A percentile compares a stretch with the other conserved stretches of the same genome.
These are phyloP conservation scores for Ascochyta pisi DNA, from an alignment of 2,329 filamentous ascomycete species.

Conservation along the genomic window DNA sequence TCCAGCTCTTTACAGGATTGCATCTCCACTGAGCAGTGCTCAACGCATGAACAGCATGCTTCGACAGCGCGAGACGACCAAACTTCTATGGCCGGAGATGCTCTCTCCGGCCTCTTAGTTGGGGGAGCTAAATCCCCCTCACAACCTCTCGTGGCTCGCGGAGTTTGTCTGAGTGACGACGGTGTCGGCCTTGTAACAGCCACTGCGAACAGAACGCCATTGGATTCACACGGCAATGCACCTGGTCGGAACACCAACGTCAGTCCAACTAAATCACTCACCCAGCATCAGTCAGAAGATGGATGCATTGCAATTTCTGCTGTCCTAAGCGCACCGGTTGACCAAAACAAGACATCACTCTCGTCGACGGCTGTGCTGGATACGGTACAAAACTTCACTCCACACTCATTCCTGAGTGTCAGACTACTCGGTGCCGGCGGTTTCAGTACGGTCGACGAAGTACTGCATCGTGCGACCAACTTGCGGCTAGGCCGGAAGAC, in stretches of 20 bases:
- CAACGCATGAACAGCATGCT: slow-evolving; percentile 20
- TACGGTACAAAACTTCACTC: slow-evolving; percentile 14
- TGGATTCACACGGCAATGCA: not conserved
- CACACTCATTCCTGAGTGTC: slow-evolving; percentile 44
- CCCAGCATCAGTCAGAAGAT: not conserved
- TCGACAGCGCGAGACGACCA: slow-evolving; percentile 33
- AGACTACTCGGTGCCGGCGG: slow-evolving; percentile 46
- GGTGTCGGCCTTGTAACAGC: slow-evolving; percentile 10
- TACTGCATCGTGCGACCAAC: slow-evolving; percentile 44
- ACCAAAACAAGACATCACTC: not conserved
- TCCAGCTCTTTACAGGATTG: slow-evolving; percentile 14
- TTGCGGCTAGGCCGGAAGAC: slow-evolving; percentile 46
- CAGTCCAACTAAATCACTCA: slow-evolving; percentile 2
- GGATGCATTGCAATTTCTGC: not conserved
- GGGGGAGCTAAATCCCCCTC: slow-evolving; percentile 8
- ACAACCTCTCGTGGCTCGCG: slow-evolving; percentile 20
- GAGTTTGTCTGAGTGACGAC: slow-evolving; percentile 13
- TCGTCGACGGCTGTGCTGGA: slow-evolving; percentile 10
- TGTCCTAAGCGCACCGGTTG: not conserved
- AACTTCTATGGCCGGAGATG: slow-evolving; percentile 44
- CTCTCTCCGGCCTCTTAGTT: slow-evolving; percentile 33
- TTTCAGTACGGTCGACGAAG: slow-evolving; percentile 49
- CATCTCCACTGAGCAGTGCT: slow-evolving; percentile 3
- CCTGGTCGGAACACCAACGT: slow-evolving; percentile 12
- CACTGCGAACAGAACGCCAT: slow-evolving; percentile 1